These are phyloP conservation scores for Plantago ovata DNA, from an alignment of 257 asterid species.

Conservation along the genomic window DNA sequence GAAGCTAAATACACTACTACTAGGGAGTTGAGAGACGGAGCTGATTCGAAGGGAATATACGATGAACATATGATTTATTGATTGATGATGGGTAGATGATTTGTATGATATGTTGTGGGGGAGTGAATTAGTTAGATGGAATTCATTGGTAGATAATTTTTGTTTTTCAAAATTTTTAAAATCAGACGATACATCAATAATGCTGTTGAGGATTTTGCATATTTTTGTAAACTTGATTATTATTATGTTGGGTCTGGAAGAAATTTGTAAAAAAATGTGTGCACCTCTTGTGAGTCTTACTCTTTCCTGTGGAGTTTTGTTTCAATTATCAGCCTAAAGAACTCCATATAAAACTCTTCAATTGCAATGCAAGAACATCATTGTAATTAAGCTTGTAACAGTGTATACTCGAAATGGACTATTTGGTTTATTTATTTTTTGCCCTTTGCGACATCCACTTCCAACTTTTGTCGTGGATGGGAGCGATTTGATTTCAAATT, in stretches of 20 bases:
- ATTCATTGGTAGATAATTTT: constrained; percentile 36
- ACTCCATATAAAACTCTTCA: no score
- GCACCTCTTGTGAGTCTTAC: no score
- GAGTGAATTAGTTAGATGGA: constrained; percentile 24
- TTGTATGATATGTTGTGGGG: constrained; percentile 34
- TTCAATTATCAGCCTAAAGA: no score
- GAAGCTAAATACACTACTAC: constrained; percentile 12
- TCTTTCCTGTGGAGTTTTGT: no score
- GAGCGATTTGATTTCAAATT: no score
- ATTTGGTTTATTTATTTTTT: no score
- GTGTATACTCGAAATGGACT: no score
- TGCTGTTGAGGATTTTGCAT: constrained; percentile 17
- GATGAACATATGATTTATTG: constrained; percentile 11
- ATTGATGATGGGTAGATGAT: constrained; percentile 5
- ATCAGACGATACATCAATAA: constrained; percentile 7
- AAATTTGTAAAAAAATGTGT: no score
- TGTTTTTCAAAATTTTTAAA: constrained; percentile 1
- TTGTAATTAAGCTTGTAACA: no score
- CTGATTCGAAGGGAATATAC: constrained; percentile 7
- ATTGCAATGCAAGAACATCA: no score
- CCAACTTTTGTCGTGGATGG: no score
- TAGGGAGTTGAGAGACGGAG: constrained; percentile 2
- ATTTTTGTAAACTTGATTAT: background rate
- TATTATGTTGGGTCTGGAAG: background rate
- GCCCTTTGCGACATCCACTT: no score